phyloP scores from a whole-genome alignment of 352 stramenopile genomes.

The Phytophthora quininea region DNA sequence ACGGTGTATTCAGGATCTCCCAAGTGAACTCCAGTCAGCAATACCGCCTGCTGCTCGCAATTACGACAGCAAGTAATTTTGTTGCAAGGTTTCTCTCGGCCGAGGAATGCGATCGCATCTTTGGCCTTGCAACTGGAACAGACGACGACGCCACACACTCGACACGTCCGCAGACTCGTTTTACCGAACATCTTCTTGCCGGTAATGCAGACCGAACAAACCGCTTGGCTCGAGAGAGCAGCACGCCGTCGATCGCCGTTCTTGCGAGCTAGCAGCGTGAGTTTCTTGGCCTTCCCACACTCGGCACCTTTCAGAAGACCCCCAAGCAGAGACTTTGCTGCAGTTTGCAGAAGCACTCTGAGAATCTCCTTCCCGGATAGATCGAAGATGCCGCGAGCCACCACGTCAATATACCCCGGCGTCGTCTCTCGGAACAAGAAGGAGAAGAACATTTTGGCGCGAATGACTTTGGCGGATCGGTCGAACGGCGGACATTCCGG shows the following conservation, averaged over 20 bases:
- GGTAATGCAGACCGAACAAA: slow-evolving; percentile 43
- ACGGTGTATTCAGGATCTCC: slow-evolving; percentile 32
- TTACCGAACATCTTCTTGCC: slow-evolving; percentile 21
- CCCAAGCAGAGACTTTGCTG: slow-evolving; percentile 31
- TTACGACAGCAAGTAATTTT: slow-evolving; percentile 37
- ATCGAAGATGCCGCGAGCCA: slow-evolving; percentile 46
- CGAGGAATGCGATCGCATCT: slow-evolving; percentile 42
- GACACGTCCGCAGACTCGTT: slow-evolving; percentile 36
- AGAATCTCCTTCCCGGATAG: slow-evolving; percentile 37
- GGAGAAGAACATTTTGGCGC: slow-evolving; percentile 41
- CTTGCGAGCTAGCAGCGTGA: slow-evolving; percentile 41
- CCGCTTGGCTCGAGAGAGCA: slow-evolving; percentile 23
- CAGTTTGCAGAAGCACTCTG: slow-evolving; percentile 31
- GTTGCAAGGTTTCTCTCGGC: slow-evolving; percentile 21
- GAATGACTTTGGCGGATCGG: slow-evolving; percentile 32
- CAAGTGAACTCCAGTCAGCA: slow-evolving; percentile 28
- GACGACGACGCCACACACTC: slow-evolving; percentile 46
- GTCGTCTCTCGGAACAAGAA: slow-evolving; percentile 43
- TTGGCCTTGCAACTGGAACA: slow-evolving; percentile 60
- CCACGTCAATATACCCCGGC: slow-evolving; percentile 39
- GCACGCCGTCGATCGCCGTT: slow-evolving; percentile 17
- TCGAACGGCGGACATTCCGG: slow-evolving; percentile 44
- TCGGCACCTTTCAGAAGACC: slow-evolving; percentile 30
- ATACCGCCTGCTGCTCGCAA: slow-evolving; percentile 37
- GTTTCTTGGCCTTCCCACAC: slow-evolving; percentile 50